phyloP scores from a whole-genome alignment of 2,329 filamentous ascomycete species.

The Colletotrichum sp. region DNA sequence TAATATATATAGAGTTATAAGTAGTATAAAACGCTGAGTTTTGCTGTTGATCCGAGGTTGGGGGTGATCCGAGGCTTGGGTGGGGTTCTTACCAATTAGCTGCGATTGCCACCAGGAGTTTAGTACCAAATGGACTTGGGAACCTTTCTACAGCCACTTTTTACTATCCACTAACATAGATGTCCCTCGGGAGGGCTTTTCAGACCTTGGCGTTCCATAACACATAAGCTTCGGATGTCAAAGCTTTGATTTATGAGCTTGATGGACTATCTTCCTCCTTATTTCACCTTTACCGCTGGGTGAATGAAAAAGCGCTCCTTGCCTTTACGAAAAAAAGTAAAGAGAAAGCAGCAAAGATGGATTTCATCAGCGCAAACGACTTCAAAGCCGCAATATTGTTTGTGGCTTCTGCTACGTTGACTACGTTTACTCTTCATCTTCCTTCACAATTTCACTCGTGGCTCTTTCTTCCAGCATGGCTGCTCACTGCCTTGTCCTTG shows the following conservation, averaged over 20 bases:
- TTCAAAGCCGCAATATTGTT: not conserved
- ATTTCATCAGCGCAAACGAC: not conserved
- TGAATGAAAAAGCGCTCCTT: not conserved
- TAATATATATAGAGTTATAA: too few relatives aligned
- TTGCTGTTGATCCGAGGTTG: too few relatives aligned
- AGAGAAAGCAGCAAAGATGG: not conserved
- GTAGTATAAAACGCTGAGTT: too few relatives aligned
- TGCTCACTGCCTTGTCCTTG: not conserved
- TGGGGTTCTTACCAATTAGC: too few relatives aligned
- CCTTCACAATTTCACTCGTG: not conserved
- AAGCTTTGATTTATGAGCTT: not conserved
- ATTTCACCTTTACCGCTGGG: not conserved
- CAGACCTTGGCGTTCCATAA: not conserved
- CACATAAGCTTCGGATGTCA: not conserved
- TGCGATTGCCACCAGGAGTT: not conserved
- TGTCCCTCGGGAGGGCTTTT: not conserved
- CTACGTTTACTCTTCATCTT: not conserved
- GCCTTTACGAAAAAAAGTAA: not conserved
- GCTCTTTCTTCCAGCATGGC: not conserved
- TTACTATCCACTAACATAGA: fast-evolving
- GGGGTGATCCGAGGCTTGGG: too few relatives aligned
- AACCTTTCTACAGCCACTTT: not conserved
- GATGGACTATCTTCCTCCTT: fast-evolving
- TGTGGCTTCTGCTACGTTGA: not conserved
- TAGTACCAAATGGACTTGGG: not conserved